Evolutionary conservation across 768 basidiomycete species (phyloP).

Genomic region (Kwoniella botswanensis): DNA sequence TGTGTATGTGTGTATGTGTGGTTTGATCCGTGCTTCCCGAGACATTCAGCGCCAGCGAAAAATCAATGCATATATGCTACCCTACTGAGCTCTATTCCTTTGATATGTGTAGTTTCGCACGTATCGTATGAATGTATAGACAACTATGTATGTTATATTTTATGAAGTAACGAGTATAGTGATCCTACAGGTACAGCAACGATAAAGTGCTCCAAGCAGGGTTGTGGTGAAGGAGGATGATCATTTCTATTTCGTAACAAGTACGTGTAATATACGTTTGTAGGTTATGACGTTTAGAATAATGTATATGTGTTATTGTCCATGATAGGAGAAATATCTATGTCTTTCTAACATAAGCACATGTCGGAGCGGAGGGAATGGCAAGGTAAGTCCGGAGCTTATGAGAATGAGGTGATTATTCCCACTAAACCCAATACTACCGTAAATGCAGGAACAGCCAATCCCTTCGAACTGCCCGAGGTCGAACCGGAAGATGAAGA

Average conservation of each 20-base stretch:
- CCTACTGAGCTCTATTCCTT: background rate
- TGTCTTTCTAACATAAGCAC: background rate
- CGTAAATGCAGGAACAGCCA: background rate
- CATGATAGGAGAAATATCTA: background rate
- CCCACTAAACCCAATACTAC: background rate
- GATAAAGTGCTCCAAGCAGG: too few species aligned
- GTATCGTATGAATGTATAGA: background rate
- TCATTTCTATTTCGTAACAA: too few species aligned
- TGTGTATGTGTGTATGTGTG: background rate
- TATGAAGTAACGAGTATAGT: too few species aligned
- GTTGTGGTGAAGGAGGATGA: too few species aligned
- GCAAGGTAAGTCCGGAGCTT: background rate
- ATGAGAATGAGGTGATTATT: background rate
- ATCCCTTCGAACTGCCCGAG: background rate
- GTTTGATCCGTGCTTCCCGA: background rate
- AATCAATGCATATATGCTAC: background rate
- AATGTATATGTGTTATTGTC: background rate
- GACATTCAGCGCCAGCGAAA: background rate
- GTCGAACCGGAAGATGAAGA: background rate
- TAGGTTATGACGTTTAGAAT: background rate
- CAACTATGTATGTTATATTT: background rate
- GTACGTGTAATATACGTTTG: background rate
- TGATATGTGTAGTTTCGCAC: background rate
- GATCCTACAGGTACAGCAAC: too few species aligned
- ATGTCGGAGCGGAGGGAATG: background rate